A percentile compares a stretch with the other conserved stretches of the same genome.
phyloP scores from a whole-genome alignment of 306 rosid genomes.

The Cicer yamashitae region DNA sequence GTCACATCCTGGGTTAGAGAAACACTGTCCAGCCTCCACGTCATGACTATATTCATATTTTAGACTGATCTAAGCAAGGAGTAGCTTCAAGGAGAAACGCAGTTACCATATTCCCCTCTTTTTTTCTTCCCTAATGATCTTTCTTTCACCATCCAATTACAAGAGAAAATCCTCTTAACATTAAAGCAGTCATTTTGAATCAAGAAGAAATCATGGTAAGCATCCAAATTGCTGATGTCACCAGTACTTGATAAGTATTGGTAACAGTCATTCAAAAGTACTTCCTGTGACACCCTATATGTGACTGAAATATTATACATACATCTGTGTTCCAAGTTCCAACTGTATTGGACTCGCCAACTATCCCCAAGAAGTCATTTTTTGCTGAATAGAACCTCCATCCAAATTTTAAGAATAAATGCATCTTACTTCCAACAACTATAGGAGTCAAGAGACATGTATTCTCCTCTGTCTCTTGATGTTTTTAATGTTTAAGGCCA shows the following conservation, averaged over 20 bases:
- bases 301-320: constrained; percentile 6
- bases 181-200: constrained; percentile 9
- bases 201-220: not conserved
- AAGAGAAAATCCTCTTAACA: not conserved
- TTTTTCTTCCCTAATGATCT: constrained; percentile 17
- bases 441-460: constrained; percentile 3
- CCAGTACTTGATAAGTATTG: not conserved
- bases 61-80: constrained; percentile 6
- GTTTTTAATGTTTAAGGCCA: constrained; percentile 1
- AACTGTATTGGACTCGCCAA: constrained; percentile 4
- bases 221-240: constrained; percentile 5
- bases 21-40: constrained; percentile 14
- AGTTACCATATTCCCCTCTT: not conserved
- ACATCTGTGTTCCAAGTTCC: constrained; percentile 10
- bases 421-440: constrained; percentile 22
- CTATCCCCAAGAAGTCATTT: constrained; percentile 4
- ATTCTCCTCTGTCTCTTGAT: constrained; percentile 9
- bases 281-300: not conserved
- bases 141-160: constrained; percentile 5
- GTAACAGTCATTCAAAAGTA: constrained; percentile 6
- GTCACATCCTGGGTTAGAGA: not conserved
- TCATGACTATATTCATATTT: not conserved
- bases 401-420: constrained; percentile 12
- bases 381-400: constrained; percentile 5
- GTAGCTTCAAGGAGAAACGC: constrained; percentile 17